Evolutionary conservation across 2,329 filamentous ascomycete species (phyloP).

Genomic region (Plectosphaerella cucumerina): DNA sequence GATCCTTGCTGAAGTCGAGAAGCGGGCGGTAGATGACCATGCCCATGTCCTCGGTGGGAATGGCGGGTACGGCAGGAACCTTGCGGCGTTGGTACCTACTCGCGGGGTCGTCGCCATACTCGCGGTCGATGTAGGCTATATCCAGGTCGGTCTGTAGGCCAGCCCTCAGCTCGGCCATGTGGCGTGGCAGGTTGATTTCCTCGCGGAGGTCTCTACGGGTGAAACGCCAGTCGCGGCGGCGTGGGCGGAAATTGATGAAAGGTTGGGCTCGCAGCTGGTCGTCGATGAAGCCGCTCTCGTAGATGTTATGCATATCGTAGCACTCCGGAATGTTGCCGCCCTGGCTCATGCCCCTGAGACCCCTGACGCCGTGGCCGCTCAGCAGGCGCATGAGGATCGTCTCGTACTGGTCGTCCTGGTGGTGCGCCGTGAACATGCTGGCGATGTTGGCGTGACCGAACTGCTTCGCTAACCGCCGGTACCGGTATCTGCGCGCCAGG

Average conservation of each 20-base stretch:
- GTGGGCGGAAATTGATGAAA: conserved; percentile 31
- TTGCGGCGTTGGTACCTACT: conserved; percentile 1
- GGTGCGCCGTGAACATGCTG: conserved; percentile 76
- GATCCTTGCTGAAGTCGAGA: conserved; percentile 65
- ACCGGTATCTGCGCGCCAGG: conserved; percentile 68
- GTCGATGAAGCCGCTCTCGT: conserved; percentile 58
- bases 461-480: conserved; percentile 61
- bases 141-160: conserved; percentile 10
- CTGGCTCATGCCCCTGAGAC: conserved; percentile 64
- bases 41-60: conserved; percentile 58
- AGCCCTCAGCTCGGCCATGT: conserved; percentile 10
- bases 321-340: conserved; percentile 78
- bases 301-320: conserved; percentile 65
- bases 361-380: conserved; percentile 62
- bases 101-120: conserved; percentile 15
- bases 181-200: conserved; percentile 22
- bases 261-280: conserved; percentile 34
- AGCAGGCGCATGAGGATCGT: conserved; percentile 78
- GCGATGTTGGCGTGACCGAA: conserved; percentile 49
- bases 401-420: conserved; percentile 87
- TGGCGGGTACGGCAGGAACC: conserved; percentile 13
- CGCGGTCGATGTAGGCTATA: conserved; percentile 13
- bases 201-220: conserved; percentile 13
- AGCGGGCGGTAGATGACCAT: conserved; percentile 66
- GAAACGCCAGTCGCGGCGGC: conserved; percentile 16